phyloP scores from a whole-genome alignment of 129 eudicot genomes.

The Escallonia rubra region DNA sequence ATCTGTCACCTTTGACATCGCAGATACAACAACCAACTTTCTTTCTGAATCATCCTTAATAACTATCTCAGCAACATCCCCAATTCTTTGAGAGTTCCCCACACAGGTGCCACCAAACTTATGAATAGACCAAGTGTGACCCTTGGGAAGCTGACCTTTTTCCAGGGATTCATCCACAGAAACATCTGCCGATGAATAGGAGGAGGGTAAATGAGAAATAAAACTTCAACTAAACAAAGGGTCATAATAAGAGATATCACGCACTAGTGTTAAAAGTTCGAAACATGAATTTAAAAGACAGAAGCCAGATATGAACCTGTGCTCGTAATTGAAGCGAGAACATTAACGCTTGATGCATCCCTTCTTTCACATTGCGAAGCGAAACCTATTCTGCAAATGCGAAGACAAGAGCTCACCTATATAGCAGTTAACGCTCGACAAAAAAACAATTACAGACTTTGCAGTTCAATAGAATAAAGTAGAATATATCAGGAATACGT shows the following conservation, averaged over 20 bases:
- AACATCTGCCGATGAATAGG: slow-evolving; percentile 31
- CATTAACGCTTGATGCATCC: slow-evolving; percentile 15
- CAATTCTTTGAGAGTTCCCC: slow-evolving; percentile 78
- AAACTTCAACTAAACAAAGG: neutral
- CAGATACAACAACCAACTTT: slow-evolving; percentile 95
- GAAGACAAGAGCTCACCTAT: neutral
- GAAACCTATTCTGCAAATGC: slow-evolving; percentile 27
- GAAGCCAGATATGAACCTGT: slow-evolving; percentile 22
- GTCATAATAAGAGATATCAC: neutral
- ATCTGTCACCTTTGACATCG: slow-evolving; percentile 98
- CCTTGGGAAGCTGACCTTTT: slow-evolving; percentile 51
- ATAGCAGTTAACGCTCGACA: neutral
- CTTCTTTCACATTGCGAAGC: slow-evolving; percentile 25
- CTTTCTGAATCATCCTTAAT: slow-evolving; percentile 61
- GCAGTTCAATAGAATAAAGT: neutral
- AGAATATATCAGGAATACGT: neutral
- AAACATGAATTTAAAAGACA: neutral
- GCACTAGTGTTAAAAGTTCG: neutral
- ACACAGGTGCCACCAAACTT: slow-evolving; percentile 99
- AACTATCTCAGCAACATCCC: slow-evolving; percentile 76
- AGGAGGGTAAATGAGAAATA: neutral
- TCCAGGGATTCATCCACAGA: slow-evolving; percentile 38
- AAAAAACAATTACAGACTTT: neutral
- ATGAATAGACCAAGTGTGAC: slow-evolving; percentile 89
- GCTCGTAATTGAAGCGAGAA: slow-evolving; percentile 27